Base-by-base conservation (phyloP, 2,329 filamentous ascomycete species). In the Raffaelea albimanens region DNA sequence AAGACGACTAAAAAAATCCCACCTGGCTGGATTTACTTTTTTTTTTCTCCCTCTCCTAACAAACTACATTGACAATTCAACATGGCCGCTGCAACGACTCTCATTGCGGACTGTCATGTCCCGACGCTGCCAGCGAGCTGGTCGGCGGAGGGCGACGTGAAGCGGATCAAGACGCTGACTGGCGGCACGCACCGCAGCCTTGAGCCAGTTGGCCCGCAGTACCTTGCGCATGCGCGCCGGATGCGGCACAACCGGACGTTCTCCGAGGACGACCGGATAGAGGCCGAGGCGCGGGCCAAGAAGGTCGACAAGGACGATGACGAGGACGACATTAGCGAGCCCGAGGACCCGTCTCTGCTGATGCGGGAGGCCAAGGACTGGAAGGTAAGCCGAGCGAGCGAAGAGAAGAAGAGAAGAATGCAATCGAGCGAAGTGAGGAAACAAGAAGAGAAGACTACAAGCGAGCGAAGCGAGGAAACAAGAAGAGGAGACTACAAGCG, bases 201-300 rank as follows among this genome's bases (percentile, higher is more conserved):
- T 60, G 93, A 97, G 75, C 90, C 93, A 47, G 87, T 97, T 57
- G 93, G 93, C 58, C 91, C 93, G 68, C 88, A 96, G 74, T 98
- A 96, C 76, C 83, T 98, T 56, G 93, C 93, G 57, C 90, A 97
- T 68, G 93, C 93, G 60, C 90, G 93, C 63, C 86, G 93, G 69
- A 87, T 89, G 69, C 85, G 90, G 55, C 90, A 97, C 71, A 88
- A 95, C 75, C 89, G 93, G 62, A 98, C 93, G 45, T 98, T 98
- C 71, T 95, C 87, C 61, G 91, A 98, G 71, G 93, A 98, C 69
- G 93, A 98, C 67, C 86, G 90, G 56, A 94, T 98, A 63, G 88
- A 96, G 73, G 93, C 93, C 43, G 86, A 94, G 68, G 83, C 94
- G 68, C 89, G 84, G 57, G 89, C 90, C 63, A 95, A 94, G 81